Evolutionary conservation across 2,329 filamentous ascomycete genomes (phyloP).

Genomic region (Diplodia mutila): DNA sequence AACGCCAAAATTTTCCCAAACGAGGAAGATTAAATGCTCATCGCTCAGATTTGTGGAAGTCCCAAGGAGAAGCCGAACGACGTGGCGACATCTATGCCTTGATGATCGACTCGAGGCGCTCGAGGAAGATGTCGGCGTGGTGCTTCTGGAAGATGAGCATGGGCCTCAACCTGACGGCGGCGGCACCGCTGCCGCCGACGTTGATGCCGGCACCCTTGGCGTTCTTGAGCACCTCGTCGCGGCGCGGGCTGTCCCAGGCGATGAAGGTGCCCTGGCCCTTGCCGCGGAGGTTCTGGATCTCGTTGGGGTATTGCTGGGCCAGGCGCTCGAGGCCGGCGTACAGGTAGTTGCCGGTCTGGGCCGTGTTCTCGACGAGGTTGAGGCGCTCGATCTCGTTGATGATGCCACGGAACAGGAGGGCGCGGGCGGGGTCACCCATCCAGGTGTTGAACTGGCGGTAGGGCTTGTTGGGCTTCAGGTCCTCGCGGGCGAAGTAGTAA

Average conservation of each 20-base stretch:
- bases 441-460: constrained; percentile 98
- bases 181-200: constrained; percentile 79
- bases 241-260: constrained; percentile 81
- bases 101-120: constrained; percentile 75
- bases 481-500: constrained; percentile 84
- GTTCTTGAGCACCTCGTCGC: constrained; percentile 77
- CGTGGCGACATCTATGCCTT: constrained; percentile 42
- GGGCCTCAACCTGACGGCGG: constrained; percentile 77
- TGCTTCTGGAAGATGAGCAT: constrained; percentile 93
- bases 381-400: constrained; percentile 77
- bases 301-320: constrained; percentile 69
- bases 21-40: neutral
- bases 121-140: constrained; percentile 84
- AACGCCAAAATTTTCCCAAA: constrained; percentile 2
- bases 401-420: constrained; percentile 84
- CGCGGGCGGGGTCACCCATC: constrained; percentile 90
- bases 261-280: constrained; percentile 91
- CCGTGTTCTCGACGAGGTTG: constrained; percentile 79
- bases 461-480: constrained; percentile 84
- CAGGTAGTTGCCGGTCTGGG: constrained; percentile 76
- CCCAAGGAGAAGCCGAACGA: too few species aligned
- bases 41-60: too few species aligned
- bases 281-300: constrained; percentile 82
- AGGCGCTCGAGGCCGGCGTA: constrained; percentile 71
- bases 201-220: constrained; percentile 84